phyloP scores from a whole-genome alignment of 2,329 filamentous ascomycete species.

The Neonectria faginata region DNA sequence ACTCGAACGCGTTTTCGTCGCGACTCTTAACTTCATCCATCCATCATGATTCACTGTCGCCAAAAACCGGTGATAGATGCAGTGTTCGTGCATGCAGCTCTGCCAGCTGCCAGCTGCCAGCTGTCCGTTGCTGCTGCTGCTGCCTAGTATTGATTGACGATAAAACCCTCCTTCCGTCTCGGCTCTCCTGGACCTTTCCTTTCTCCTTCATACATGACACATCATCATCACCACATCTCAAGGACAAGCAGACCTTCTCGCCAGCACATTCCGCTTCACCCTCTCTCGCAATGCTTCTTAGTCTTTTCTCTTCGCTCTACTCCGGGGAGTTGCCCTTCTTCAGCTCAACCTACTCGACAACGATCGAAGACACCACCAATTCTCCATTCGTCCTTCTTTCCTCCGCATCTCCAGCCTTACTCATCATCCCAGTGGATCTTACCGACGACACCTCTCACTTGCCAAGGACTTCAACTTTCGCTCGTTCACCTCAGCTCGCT shows the following conservation, averaged over 20 bases:
- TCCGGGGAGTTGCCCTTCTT: not conserved
- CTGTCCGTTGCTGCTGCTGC: not conserved
- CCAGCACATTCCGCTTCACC: not conserved
- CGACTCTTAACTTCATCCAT: not conserved
- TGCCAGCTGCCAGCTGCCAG: conserved; percentile 8
- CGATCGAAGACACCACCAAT: not conserved
- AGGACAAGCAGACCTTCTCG: not conserved
- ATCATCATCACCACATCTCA: not conserved
- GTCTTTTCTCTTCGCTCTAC: not conserved
- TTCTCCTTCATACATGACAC: not conserved
- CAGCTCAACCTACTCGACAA: not conserved
- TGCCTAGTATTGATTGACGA: not conserved
- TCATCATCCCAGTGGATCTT: not conserved
- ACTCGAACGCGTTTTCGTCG: conserved; percentile 10
- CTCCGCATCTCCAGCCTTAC: not conserved
- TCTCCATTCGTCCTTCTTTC: not conserved
- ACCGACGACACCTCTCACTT: not conserved
- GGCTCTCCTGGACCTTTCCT: not conserved
- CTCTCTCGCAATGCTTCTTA: not conserved
- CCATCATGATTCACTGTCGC: conserved; percentile 16
- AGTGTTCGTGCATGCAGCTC: not conserved
- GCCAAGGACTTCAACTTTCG: not conserved
- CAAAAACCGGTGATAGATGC: not conserved
- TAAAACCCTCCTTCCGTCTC: not conserved
- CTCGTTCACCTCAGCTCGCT: not conserved